Evolutionary conservation across 176 grass and related monocot species (phyloP), one percentile per base, ranked within the genome.

Genomic region (Bonia amplexicaulis): DNA sequence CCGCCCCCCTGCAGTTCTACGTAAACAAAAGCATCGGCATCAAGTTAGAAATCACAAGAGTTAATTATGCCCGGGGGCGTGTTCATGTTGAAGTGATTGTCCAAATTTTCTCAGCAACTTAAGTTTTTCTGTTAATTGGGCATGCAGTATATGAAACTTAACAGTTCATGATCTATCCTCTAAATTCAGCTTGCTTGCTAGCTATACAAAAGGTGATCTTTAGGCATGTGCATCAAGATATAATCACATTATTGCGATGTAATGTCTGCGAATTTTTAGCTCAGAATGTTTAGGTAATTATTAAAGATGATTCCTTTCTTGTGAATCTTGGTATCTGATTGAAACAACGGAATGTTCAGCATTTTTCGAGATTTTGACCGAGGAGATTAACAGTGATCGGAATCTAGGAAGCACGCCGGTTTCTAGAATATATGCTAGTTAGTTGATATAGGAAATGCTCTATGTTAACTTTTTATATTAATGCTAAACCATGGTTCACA

Each of bases 301-400:
- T 39, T 22, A 40, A 67, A 61, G 41, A 69, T 69, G 60, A 29
- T 75, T 53, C 42, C 29, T 69, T 23, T 12, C 45, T 41, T 81
- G 67, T 35, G 44, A 82, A 85, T 76, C 69, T 89, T 81, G 29
- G 41, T 60, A 69, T 68, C 51, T 69, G 40, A 69, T 6, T 26
- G 27, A 72, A 84, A 33, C 61, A 75, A 68, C 77, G 78, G 70
- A 70, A 85, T 62, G 63, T 64, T 52, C 45, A 64, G 23, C 33
- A 19, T 71, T 70, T 70, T 76, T 45, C 13, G 14, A 63, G 64
- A 71, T 29, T 54, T 55, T 5, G 71, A 82, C 80, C 64, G 20
- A 55, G 33, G 10, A 10, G 1, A 12, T 7, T 12, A 8, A 25
- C 60, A 15, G 69, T 27, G 60, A 19, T 23, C n/a, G 31, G 42